Evolutionary conservation across 23 red algal species (phyloP).

Genomic region (Gracilaria vermiculophylla): DNA sequence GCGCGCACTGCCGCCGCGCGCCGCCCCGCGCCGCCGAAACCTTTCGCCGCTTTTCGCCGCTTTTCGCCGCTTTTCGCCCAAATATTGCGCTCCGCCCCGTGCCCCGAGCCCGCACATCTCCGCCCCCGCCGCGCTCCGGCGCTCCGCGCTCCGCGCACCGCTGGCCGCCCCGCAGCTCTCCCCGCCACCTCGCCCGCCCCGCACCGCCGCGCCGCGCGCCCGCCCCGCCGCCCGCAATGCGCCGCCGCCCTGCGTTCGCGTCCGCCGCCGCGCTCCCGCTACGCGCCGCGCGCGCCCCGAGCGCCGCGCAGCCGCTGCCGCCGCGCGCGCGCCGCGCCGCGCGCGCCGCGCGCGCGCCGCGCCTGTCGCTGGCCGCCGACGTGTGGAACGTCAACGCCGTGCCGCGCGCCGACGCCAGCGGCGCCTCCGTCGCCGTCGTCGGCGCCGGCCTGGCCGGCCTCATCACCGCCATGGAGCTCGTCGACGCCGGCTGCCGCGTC

Average conservation of each 20-base stretch:
- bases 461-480: conserved; percentile 82
- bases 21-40: no score
- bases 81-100: no score
- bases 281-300: not conserved
- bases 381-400: conserved; percentile 47
- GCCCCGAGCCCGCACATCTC: no score
- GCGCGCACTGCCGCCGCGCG: no score
- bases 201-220: not conserved
- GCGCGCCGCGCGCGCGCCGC: not conserved
- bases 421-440: conserved; percentile 57
- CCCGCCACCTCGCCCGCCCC: no score
- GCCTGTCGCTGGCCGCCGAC: conserved; percentile 35
- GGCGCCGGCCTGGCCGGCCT: conserved; percentile 88
- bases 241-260: no score
- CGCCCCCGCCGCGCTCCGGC: no score
- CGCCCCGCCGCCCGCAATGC: not conserved
- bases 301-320: not conserved
- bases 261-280: not conserved
- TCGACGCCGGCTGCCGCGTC: conserved; percentile 80
- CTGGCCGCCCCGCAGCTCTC: no score
- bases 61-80: no score
- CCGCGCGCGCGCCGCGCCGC: not conserved
- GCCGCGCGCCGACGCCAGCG: not conserved
- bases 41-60: no score
- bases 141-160: no score